Conservation (phyloP, 2,329 filamentous ascomycete genomes). For the Aspergillus hiratsukae region DNA sequence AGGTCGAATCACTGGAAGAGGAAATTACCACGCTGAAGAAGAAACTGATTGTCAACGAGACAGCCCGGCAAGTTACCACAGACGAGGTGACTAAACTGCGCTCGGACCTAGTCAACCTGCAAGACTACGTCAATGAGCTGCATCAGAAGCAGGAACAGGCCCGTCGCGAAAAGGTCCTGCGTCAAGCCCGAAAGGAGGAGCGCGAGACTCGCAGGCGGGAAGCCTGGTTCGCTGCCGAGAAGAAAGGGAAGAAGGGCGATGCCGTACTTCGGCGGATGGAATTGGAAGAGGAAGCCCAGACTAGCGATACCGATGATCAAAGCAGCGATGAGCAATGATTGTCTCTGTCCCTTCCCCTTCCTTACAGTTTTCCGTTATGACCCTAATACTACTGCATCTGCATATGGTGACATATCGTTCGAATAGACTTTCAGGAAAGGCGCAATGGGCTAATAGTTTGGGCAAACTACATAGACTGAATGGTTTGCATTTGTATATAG, state of each 20-base stretch:
- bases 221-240: conserved; percentile 44
- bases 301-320: conserved; percentile 34
- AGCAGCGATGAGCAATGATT: conserved; percentile 25
- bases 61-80: conserved; percentile 31
- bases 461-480: neutral
- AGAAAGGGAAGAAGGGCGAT: conserved; percentile 40
- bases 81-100: conserved; percentile 36
- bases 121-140: conserved; percentile 37
- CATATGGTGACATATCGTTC: neutral
- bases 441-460: neutral
- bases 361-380: neutral
- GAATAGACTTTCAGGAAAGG: neutral
- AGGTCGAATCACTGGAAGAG: conserved; percentile 33
- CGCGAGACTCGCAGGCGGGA: conserved; percentile 37
- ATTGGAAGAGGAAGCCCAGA: conserved; percentile 27
- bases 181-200: conserved; percentile 37
- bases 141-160: conserved; percentile 36
- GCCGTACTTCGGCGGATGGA: conserved; percentile 37
- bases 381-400: neutral
- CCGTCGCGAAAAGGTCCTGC: conserved; percentile 28
- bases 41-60: conserved; percentile 31
- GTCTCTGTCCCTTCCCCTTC: neutral
- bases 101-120: conserved; percentile 29
- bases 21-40: conserved; percentile 39
- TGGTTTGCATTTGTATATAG: neutral